Evolutionary conservation across 495 filamentous ascomycete species (phyloP), one percentile per base, ranked within the genome.

Genomic region (Penicillium daleae): DNA sequence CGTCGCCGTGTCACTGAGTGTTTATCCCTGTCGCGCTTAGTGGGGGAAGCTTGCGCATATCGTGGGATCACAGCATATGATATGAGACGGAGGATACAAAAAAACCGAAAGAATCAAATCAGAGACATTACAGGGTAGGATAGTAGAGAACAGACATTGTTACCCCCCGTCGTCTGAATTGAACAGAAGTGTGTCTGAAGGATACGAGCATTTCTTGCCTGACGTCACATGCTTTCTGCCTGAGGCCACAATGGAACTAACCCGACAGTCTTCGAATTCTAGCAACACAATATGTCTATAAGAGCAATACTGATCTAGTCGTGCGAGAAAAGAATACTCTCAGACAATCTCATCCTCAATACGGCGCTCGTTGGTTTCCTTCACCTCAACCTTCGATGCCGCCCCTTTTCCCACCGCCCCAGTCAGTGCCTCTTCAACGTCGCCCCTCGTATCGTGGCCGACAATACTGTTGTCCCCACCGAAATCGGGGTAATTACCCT

Each of bases 291-390:
- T 10, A 4, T 46, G 19, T 24, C 42, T 46, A 46, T 39, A 46
- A 46, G 24, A 24, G 19, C 42, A 46, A 12, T 46, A 2, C 19
- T 22, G n/a, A 22, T 10, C 35, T 39, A 39, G 15, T 39, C 15
- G 5, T 4, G 17, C 27, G 5, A 46, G 12, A 59, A 15, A 10
- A 3, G 9, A 37, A 27, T 1, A 6, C 31, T 0, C 2, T 19
- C 27, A 69, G 10, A 71, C 50, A 44, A 71, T 66, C 32, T 68
- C 63, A 0, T 69, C 66, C 15, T 69, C 66, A 54, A 66, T 37
- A 17, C 56, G 57, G 29, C 58, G 53, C 52, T 67, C 68, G 6
- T 39, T 40, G 8, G 63, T 64, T 21, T 66, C 59, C 24, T 62
- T 71, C 44, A 69, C 56, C 13, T 55, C 52, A 61, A 72, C 59